Base-by-base conservation (phyloP, 73 alveolate species). In the Durusdinium trenchii region DNA sequence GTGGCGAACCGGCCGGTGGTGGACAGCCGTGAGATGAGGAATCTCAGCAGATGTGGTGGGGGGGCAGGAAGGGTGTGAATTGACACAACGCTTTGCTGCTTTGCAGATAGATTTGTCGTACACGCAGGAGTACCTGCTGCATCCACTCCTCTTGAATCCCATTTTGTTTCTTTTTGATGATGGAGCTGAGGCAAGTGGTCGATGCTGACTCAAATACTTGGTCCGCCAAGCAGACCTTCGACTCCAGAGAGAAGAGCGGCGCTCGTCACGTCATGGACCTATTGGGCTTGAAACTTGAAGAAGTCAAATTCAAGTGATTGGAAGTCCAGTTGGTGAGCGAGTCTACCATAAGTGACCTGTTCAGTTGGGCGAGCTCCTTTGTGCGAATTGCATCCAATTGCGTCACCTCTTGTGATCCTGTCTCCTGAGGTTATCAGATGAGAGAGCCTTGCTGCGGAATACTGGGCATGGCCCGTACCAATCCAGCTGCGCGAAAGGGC, bases 191-290 rank as follows among this genome's bases (percentile, higher is more conserved):
- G 91, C 91, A 81, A 48, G 91, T 81, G 91, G 91, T 92, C 60
- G 98, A 92, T 48, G 87, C 98, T 45, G 98, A 92, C 60, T 69
- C 98, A 57, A 92, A 92, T 57, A 43, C 89, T 48, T 92, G 98
- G 98, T 81, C 98, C n/a, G 60, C 98, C 62, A 69, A 92, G 91
- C 98, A 92, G 81, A 92, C 98, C 76, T 92, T 92, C 90, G 98
- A 92, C 78, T 28, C 76, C 64, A 50, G 98, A 23, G 98, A 92
- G 54, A 92, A 73, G 98, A 45, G 67, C 46, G 96, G 96, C 30
- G 86, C 86, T 1, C 96, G 96, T 28, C 96, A 64, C 36, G 95
- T 43, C 84, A 20, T 32, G 91, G 46, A 45, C 91, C 43, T 18
- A 12, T n/a, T n/a, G n/a, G n/a, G n/a, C n/a, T n/a, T n/a, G n/a